These are phyloP conservation scores for Coemansia sp. DNA, from an alignment of 192 early-diverging fungal species.

Conservation along the genomic window DNA sequence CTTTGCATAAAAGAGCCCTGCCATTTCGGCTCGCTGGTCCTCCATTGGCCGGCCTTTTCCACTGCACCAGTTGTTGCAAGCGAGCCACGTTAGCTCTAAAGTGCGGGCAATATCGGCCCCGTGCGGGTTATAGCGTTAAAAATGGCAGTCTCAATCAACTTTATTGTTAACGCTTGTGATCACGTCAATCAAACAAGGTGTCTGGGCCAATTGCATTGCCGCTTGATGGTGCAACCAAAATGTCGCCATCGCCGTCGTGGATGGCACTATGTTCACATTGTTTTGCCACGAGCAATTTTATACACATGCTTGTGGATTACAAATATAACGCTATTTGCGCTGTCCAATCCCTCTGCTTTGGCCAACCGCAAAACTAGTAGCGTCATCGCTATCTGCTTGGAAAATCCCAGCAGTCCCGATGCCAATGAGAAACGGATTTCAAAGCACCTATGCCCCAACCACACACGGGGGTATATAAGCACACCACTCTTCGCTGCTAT, in stretches of 20 bases:
- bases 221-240: slow-evolving; percentile 37
- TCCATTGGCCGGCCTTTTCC: no score
- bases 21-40: no score
- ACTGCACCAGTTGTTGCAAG: not conserved
- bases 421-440: not conserved
- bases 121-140: not conserved
- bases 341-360: no score
- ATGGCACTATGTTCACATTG: slow-evolving; percentile 18
- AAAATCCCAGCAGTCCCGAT: not conserved
- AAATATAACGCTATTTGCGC: not conserved
- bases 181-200: not conserved
- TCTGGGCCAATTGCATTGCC: slow-evolving; percentile 23
- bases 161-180: not conserved
- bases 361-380: no score
- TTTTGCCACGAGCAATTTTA: not conserved
- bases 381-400: not conserved
- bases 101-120: not conserved
- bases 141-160: no score
- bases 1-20: slow-evolving; percentile 18
- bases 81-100: not conserved
- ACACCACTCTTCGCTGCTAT: not conserved
- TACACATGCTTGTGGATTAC: not conserved
- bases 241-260: slow-evolving; percentile 31
- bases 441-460: not conserved
- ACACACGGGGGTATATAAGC: no score